Percentiles rank a stretch among this genome's conserved stretches.
phyloP scores from a whole-genome alignment of 805 yeast genomes.

The Metschnikowia noctiluminum region DNA sequence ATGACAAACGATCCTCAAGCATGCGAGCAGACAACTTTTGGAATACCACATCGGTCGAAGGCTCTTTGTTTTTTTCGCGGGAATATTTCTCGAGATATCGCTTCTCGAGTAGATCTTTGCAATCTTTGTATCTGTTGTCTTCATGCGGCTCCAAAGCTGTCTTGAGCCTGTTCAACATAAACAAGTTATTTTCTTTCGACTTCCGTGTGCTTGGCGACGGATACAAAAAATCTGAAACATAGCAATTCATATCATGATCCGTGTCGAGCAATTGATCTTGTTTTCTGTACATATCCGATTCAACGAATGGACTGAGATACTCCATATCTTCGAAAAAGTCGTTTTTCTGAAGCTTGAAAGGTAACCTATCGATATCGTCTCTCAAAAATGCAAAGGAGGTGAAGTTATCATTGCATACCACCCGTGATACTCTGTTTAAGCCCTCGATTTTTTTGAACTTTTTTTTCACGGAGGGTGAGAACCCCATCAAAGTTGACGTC shows the following conservation, averaged over 20 bases:
- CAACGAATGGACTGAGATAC: slow-evolving; percentile 48
- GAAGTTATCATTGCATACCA: slow-evolving; percentile 63
- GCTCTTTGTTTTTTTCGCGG: slow-evolving; percentile 2
- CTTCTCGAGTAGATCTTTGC: slow-evolving; percentile 1
- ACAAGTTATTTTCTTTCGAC: slow-evolving; percentile 7
- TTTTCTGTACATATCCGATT: slow-evolving; percentile 30
- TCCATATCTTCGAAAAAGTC: slow-evolving; percentile 51
- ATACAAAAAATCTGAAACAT: slow-evolving; percentile 29
- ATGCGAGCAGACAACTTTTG: slow-evolving; percentile 5
- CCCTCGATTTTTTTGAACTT: slow-evolving; percentile 55
- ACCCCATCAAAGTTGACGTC: slow-evolving; percentile 26
- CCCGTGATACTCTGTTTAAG: slow-evolving; percentile 57
- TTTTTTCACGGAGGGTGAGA: slow-evolving; percentile 20
- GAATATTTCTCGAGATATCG: background rate
- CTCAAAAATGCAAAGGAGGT: slow-evolving; percentile 64
- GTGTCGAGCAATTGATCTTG: slow-evolving; percentile 40
- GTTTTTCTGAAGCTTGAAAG: slow-evolving; percentile 48
- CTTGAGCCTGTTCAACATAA: background rate
- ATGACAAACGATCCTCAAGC: background rate
- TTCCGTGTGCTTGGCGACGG: slow-evolving; percentile 10
- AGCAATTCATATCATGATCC: slow-evolving; percentile 26
- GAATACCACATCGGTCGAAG: background rate
- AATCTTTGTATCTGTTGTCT: background rate
- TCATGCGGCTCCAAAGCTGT: background rate
- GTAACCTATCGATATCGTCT: slow-evolving; percentile 58